Conservation (phyloP, 2,329 filamentous ascomycete species). For the Coleophoma cylindrospora region DNA sequence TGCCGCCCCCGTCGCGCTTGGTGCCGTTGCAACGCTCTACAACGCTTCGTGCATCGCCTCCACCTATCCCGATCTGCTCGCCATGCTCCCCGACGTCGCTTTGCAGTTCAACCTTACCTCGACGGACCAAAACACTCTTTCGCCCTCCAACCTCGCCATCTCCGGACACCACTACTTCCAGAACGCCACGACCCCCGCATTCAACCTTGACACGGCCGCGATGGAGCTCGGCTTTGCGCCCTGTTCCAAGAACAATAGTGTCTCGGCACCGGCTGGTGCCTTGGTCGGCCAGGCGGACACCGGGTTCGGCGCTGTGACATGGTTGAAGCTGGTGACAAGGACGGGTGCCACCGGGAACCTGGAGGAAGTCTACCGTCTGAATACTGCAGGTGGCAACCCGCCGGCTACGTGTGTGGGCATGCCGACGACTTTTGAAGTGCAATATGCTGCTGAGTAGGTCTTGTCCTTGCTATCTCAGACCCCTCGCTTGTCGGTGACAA, state of each 20-base stretch:
- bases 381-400: slow-evolving; percentile 76
- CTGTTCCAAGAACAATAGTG: slow-evolving; percentile 56
- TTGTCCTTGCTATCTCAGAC: neutral
- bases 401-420: slow-evolving; percentile 68
- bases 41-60: slow-evolving; percentile 78
- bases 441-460: slow-evolving; percentile 77
- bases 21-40: slow-evolving; percentile 81
- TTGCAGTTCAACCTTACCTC: slow-evolving; percentile 58
- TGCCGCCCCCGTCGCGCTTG: slow-evolving; percentile 57
- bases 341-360: slow-evolving; percentile 55
- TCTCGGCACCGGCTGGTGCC: slow-evolving; percentile 58
- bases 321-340: slow-evolving; percentile 66
- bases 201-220: slow-evolving; percentile 63
- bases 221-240: slow-evolving; percentile 54
- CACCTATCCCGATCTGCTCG: slow-evolving; percentile 61
- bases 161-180: slow-evolving; percentile 81
- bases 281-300: slow-evolving; percentile 48
- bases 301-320: slow-evolving; percentile 68
- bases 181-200: slow-evolving; percentile 66
- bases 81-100: slow-evolving; percentile 59
- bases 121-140: slow-evolving; percentile 31
- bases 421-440: slow-evolving; percentile 59
- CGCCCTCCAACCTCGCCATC: slow-evolving; percentile 56
- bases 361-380: slow-evolving; percentile 75
- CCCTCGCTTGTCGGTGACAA: too few relatives aligned